These are phyloP conservation scores for Crithidia expoeki DNA, from an alignment of 208 protist species.

Conservation along the genomic window DNA sequence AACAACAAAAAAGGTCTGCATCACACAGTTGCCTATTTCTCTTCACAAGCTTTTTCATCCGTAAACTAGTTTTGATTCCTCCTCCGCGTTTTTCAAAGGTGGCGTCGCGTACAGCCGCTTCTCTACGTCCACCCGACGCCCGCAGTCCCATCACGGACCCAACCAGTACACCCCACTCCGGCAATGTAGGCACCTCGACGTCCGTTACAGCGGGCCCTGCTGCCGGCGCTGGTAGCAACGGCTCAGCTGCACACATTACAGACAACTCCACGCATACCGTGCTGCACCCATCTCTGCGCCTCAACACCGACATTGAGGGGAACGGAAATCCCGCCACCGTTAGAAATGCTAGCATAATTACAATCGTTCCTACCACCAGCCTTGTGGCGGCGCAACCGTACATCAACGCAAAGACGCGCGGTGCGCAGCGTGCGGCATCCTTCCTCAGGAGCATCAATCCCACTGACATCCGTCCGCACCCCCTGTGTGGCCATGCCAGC, in stretches of 20 bases:
- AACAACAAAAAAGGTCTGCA: too few species aligned
- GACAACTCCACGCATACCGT: background rate
- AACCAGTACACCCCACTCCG: background rate
- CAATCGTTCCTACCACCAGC: too few species aligned
- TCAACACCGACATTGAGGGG: background rate
- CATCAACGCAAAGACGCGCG: constrained; percentile 8
- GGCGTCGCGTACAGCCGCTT: constrained; percentile 17
- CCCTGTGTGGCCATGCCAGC: constrained; percentile 8
- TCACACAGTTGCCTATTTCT: constrained; percentile 6
- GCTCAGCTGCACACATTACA: too few species aligned
- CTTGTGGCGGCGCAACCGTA: background rate
- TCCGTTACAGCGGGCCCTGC: background rate
- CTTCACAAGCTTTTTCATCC: too few species aligned
- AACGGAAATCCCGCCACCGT: background rate
- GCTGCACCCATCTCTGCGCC: background rate
- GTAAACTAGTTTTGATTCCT: too few species aligned
- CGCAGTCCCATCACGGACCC: constrained; percentile 8
- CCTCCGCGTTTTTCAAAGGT: constrained; percentile 26
- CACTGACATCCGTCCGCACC: constrained; percentile 24
- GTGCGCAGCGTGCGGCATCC: constrained; percentile 17
- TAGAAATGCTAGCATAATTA: too few species aligned
- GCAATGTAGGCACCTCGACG: constrained; percentile 4
- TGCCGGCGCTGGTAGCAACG: background rate
- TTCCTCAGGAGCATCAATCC: constrained; percentile 33
- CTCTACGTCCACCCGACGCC: constrained; percentile 12